Base-by-base conservation (phyloP, 352 stramenopile genomes). In the Phytophthora colocasiae region DNA sequence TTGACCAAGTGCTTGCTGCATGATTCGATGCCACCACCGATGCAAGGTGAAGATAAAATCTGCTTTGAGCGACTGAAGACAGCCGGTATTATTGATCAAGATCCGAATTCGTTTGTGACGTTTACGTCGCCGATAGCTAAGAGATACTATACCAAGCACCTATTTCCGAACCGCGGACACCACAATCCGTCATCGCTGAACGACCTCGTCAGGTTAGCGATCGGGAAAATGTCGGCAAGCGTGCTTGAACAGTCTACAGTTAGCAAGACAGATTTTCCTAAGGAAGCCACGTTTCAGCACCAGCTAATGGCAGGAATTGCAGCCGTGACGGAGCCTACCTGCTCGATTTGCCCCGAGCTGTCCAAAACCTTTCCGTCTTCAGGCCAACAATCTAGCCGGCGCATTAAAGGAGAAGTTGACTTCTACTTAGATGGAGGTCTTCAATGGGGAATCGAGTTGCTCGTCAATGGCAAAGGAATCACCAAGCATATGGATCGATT, bases 241-340 rank as follows among this genome's bases (percentile, higher is more conserved):
- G n/a, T 44, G n/a, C 39, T 44, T 17, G 12, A n/a, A 19, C 10
- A 58, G 15, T 63, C 59, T 0, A 17, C 46, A 10, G 41, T 53
- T 50, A 5, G n/a, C 7, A 26, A 36, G 27, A 31, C 5, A 34
- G 29, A 60, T 29, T 66, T 71, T 40, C 63, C 63, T 0, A 58
- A 62, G 32, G 63, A 66, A 66, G 19, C 51, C n/a, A 51, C 38
- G 34, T 64, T 69, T 53, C 65, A 73, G 39, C 59, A 69, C 51
- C 57, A 58, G 4, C 58, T 73, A 11, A 63, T 66, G 56, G 40
- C 19, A 31, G 55, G 2, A 10, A n/a, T 71, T 26, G 48, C 48
- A 7, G 7, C 52, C 4, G 8, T 48, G 9, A 58, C 55, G 8
- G 2, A 31, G 6, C 31, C 12, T 15, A 48, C 10, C 5, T 58